A percentile compares a stretch with the other conserved stretches of the same genome.
phyloP scores from a whole-genome alignment of 305 asterid genomes.

The Coffea humblotiana region DNA sequence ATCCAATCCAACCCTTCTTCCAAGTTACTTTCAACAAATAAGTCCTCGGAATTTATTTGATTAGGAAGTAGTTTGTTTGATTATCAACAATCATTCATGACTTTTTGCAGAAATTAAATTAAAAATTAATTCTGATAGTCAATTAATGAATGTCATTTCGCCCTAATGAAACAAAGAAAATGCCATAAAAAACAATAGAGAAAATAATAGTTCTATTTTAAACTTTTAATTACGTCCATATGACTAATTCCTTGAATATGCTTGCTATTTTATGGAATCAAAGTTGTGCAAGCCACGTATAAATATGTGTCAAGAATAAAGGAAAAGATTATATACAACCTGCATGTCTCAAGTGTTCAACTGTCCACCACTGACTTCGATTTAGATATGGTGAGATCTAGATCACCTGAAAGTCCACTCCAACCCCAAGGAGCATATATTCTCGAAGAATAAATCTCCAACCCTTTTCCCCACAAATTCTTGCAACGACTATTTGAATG shows the following conservation, averaged over 20 bases:
- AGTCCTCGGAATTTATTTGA: neutral
- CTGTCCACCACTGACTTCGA: neutral
- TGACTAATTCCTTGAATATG: constrained; percentile 6
- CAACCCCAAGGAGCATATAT: constrained; percentile 9
- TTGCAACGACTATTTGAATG: neutral
- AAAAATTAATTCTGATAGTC: neutral
- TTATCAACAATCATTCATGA: no score
- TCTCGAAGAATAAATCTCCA: constrained; percentile 12
- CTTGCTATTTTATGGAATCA: neutral
- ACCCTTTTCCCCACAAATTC: constrained; percentile 1
- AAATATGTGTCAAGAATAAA: constrained; percentile 6
- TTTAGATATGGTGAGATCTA: neutral
- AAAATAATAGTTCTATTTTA: neutral
- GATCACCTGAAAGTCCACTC: constrained; percentile 14
- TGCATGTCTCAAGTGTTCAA: neutral
- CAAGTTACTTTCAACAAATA: neutral
- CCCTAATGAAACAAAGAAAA: neutral
- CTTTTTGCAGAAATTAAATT: neutral
- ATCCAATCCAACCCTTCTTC: no score
- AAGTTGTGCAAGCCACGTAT: neutral
- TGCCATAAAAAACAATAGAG: neutral
- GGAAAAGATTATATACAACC: neutral
- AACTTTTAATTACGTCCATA: neutral
- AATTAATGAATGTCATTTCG: neutral
- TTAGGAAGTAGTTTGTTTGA: neutral